phyloP scores from a whole-genome alignment of 163 green algal genomes.

The Scenedesmus sp. region DNA sequence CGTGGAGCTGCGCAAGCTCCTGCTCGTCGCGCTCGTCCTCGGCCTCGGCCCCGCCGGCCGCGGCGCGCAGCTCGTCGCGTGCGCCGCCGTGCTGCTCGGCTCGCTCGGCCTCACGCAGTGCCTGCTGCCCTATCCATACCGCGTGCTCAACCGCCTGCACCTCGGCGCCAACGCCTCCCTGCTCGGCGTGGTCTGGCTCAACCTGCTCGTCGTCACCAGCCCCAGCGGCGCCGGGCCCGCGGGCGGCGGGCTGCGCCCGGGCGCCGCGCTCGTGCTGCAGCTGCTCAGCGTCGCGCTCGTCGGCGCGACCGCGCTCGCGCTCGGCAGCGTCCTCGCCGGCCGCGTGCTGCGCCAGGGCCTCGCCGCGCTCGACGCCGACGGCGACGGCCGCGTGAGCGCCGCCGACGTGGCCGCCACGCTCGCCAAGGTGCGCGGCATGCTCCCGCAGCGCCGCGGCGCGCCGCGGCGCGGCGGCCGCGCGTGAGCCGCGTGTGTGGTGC shows the following conservation, averaged over 20 bases:
- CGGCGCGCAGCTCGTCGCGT: not conserved
- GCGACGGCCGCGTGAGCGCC: conserved; percentile 4
- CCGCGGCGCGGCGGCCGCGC: no score
- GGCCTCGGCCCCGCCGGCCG: not conserved
- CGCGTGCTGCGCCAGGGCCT: not conserved
- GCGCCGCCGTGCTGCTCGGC: not conserved
- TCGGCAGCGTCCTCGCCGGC: not conserved
- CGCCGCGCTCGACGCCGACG: not conserved
- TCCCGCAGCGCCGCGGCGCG: no score
- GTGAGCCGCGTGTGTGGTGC: no score
- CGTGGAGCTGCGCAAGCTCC: conserved; percentile 22
- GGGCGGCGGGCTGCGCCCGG: not conserved
- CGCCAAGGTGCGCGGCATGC: no score
- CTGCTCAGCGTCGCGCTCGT: conserved; percentile 24
- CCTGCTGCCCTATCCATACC: conserved; percentile 13
- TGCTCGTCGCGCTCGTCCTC: conserved; percentile 10
- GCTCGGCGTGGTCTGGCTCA: no score
- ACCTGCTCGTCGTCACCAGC: no score
- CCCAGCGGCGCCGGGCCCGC: conserved; percentile 6
- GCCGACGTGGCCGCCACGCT: not conserved
- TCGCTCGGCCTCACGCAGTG: not conserved
- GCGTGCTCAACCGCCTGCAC: conserved; percentile 4
- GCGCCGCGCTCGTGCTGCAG: conserved; percentile 14
- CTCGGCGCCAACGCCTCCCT: not conserved
- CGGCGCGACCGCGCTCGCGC: not conserved